Base-by-base conservation (phyloP, 2,329 filamentous ascomycete species). In the Falciphora oryzae region DNA sequence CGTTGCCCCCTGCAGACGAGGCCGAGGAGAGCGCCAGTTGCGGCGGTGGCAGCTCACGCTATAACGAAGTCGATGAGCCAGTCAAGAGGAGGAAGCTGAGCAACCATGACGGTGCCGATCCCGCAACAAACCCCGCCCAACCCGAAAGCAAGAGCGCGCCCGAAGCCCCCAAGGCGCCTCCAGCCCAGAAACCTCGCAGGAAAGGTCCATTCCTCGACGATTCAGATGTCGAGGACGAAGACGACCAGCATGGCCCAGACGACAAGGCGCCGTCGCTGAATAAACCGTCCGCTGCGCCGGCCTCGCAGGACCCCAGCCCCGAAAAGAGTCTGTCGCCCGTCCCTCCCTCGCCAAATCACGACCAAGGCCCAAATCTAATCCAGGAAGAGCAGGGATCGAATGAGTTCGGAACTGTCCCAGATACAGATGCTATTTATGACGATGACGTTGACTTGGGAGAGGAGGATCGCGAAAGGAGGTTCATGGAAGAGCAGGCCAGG, bases 401-500 rank as follows among this genome's bases (percentile, higher is more conserved):
- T 22, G 75, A 78, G 44, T 75, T 79, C 64, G 70, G 66, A 63
- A 78, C 79, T 59, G 70, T 89, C 69, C 87, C 90, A 69, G 85
- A 62, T 29, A 32, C 31, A 28, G 64, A 53, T n/a, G 44, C 87
- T 25, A 81, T 86, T 18, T 84, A 88, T 67, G 79, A 73, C 29
- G 77, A 80, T 35, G 74, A 80, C 44, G 78, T 81, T 59, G 73
- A 76, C 1, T 75, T 75, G 38, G 88, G 88, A 56, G 87, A 90
- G 71, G 88, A 91, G 72, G 84, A 83, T 67, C 78, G 86, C 61
- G 87, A 88, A 70, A 84, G 85, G 76, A 81, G 83, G 61, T 93
- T 86, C 75, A 91, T 93, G 87, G 85, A 88, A 71, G 89, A 92
- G 72, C 91, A 95, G 73, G 86, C 86, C 58, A 82, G 85, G 14